Conservation (phyloP, 2,329 filamentous ascomycete species). For the Cladobotryum protrusum region DNA sequence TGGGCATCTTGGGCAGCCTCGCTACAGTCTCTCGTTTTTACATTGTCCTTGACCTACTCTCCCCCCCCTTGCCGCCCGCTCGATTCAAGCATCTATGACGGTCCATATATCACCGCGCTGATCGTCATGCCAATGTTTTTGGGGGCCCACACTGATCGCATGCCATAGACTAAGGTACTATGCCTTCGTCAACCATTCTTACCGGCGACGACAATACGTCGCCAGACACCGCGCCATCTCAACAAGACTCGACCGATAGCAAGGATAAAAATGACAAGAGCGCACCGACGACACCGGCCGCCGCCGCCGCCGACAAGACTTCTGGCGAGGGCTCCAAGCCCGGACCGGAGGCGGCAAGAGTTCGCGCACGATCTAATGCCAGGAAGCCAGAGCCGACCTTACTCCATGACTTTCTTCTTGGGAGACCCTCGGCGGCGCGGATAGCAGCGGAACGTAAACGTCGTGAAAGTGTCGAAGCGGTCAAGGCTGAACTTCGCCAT, state of each 20-base stretch:
- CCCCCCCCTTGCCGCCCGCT: neutral
- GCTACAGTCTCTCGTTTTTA: neutral
- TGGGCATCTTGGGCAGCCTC: constrained; percentile 9
- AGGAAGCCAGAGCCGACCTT: constrained; percentile 40
- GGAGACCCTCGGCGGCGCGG: constrained; percentile 50
- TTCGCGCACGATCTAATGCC: constrained; percentile 29
- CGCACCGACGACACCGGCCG: constrained; percentile 9
- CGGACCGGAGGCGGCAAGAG: constrained; percentile 33
- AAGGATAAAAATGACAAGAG: constrained; percentile 5
- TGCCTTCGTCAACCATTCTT: constrained; percentile 16
- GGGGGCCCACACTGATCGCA: constrained; percentile 11
- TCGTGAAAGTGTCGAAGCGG: constrained; percentile 52
- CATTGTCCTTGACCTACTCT: neutral
- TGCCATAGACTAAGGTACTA: constrained; percentile 15
- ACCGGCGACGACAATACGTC: constrained; percentile 16
- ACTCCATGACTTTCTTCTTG: constrained; percentile 51
- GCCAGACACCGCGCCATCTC: constrained; percentile 10
- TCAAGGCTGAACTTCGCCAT: constrained; percentile 45
- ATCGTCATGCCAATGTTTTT: neutral
- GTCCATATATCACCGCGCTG: neutral
- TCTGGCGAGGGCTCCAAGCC: constrained; percentile 33
- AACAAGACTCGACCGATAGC: constrained; percentile 1
- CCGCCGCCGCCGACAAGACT: constrained; percentile 12
- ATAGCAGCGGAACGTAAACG: constrained; percentile 45
- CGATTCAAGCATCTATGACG: neutral